A percentile compares a stretch with the other conserved stretches of the same genome.
Conservation (phyloP, 768 basidiomycete genomes). For the Pilatotrama ljubarskyi region DNA sequence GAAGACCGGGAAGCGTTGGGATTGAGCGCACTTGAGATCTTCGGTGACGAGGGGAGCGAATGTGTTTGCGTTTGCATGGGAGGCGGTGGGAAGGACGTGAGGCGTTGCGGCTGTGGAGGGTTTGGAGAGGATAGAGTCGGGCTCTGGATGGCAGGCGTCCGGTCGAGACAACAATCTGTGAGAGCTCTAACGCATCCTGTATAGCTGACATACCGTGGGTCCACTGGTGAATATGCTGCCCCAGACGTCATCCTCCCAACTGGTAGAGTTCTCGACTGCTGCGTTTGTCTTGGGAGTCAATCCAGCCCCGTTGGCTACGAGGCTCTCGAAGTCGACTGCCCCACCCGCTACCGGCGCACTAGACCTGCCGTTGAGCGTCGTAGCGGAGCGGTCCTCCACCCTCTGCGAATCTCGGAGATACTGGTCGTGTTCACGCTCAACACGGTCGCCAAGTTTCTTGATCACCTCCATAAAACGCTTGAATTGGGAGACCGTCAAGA, state of each 20-base stretch:
- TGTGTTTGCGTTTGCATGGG: constrained; percentile 29
- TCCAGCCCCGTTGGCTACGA: constrained; percentile 57
- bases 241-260: constrained; percentile 88
- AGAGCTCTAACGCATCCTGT: neutral
- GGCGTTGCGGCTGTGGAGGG: constrained; percentile 16
- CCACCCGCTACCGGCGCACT: constrained; percentile 39
- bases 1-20: constrained; percentile 13
- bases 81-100: constrained; percentile 17
- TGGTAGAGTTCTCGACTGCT: constrained; percentile 37
- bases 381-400: constrained; percentile 74
- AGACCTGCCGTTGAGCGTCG: constrained; percentile 43
- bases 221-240: constrained; percentile 64
- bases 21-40: constrained; percentile 23
- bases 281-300: constrained; percentile 49
- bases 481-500: constrained; percentile 85
- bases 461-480: constrained; percentile 89
- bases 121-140: constrained; percentile 31
- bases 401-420: constrained; percentile 92
- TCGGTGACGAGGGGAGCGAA: constrained; percentile 43
- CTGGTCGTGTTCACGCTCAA: constrained; percentile 90
- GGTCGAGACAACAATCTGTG: neutral
- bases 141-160: constrained; percentile 25
- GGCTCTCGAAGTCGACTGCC: constrained; percentile 81
- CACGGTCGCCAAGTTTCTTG: constrained; percentile 74
- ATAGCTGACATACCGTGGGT: constrained; percentile 31